Evolutionary conservation across 1,284 basidiomycete species (phyloP), one percentile per base, ranked within the genome.

Genomic region (Butyriboletus appendiculatus): DNA sequence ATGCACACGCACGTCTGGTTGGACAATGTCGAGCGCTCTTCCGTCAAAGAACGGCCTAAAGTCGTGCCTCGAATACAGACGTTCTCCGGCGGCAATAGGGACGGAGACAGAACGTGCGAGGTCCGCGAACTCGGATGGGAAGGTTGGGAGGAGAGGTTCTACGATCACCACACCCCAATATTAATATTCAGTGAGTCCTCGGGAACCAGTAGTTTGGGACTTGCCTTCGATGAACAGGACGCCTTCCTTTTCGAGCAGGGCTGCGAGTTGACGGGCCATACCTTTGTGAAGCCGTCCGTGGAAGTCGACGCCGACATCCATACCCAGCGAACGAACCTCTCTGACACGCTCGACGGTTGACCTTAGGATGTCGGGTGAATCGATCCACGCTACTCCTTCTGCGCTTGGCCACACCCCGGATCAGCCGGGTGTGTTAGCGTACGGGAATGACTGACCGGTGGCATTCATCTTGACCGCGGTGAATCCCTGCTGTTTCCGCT

Each of bases 391-490:
- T 5, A 77, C 61, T 2, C 71, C 70, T 30, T 78, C 78, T 81
- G 48, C 8, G 39, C n/a, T 5, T 10, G 32, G 32, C 32, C 48
- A 26, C 14, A 18, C 12, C n/a, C 24, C n/a, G 14, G 11, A 48
- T 57, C 22, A 62, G 18, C 15, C 20, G 4, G 18, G 8, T 24
- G 20, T 10, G 24, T 22, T 32, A 10, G 34, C 10, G 38, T 22
- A 16, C 18, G 7, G 18, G 35, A 28, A 32, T 6, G 35, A 37
- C 56, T 12, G 26, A 79, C 82, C 78, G 14, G 81, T 84, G 9
- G 78, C 87, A 65, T 92, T 91, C 88, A 90, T 91, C 76, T 88
- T 88, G 44, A 92, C 87, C 3, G 84, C 82, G 0, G 83, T 86
- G 69, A 92, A 91, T 4, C 88, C 88, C 67, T 91, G 84, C 15